A percentile compares a stretch with the other conserved stretches of the same genome.
Evolutionary conservation across 1,284 basidiomycete species (phyloP).

Genomic region (Marasmius fiardii): DNA sequence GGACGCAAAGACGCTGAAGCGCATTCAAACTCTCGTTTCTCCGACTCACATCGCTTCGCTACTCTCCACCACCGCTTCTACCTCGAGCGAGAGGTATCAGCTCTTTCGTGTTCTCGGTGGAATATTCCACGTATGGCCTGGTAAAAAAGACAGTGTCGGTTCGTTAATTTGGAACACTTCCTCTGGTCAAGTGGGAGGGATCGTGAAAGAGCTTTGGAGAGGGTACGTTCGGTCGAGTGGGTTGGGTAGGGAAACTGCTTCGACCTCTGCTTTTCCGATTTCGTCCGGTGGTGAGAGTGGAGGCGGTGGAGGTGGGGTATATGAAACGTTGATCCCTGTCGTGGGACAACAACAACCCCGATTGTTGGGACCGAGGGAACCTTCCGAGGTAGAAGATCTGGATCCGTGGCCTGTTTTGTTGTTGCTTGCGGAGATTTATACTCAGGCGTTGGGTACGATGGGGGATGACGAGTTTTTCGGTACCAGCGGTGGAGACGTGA

Average conservation of each 20-base stretch:
- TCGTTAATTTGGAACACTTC: not conserved
- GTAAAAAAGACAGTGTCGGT: conserved; percentile 14
- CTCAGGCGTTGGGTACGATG: conserved; percentile 85
- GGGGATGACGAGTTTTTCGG: conserved; percentile 97
- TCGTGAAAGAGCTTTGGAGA: conserved; percentile 14
- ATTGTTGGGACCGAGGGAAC: not conserved
- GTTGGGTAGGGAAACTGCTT: conserved; percentile 5
- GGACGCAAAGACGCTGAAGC: conserved; percentile 54
- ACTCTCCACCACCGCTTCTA: conserved; percentile 33
- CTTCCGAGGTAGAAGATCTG: conserved; percentile 23
- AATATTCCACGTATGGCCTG: conserved; percentile 57
- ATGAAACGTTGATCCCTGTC: not conserved
- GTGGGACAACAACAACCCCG: not conserved
- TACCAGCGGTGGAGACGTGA: conserved; percentile 22
- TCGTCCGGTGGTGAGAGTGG: no score
- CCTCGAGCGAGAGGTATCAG: conserved; percentile 36
- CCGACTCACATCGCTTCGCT: conserved; percentile 50
- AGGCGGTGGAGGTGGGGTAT: no score
- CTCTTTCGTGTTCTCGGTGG: conserved; percentile 51
- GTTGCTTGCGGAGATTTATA: conserved; percentile 82
- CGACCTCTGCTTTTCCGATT: no score
- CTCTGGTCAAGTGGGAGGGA: conserved; percentile 4
- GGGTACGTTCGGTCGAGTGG: conserved; percentile 9
- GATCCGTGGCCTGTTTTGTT: conserved; percentile 67
- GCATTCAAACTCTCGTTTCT: conserved; percentile 47